phyloP scores from a whole-genome alignment of 176 grass and related monocot genomes.

The Zizania latifolia region DNA sequence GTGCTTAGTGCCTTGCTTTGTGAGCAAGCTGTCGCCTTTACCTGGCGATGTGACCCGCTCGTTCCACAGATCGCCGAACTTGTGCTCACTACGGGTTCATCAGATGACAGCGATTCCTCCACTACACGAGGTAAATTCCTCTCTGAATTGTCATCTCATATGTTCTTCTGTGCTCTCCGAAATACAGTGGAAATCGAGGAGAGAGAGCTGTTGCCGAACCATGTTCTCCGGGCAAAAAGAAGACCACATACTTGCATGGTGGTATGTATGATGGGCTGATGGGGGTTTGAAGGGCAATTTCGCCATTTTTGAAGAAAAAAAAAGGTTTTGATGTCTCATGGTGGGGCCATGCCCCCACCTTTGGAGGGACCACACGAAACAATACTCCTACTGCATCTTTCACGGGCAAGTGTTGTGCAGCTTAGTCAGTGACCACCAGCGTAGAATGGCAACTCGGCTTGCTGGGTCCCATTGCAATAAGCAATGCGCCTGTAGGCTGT shows the following conservation, averaged over 20 bases:
- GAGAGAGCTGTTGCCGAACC: not conserved
- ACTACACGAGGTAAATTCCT: not conserved
- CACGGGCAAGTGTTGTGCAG: not conserved
- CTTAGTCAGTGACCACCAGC: constrained; percentile 32
- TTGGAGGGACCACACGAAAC: constrained; percentile 8
- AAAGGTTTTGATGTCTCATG: not conserved
- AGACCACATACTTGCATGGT: not conserved
- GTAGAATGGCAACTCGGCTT: constrained; percentile 21
- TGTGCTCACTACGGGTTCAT: not conserved
- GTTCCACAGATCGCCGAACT: not conserved
- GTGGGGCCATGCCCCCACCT: constrained; percentile 9
- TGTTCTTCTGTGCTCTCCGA: not conserved
- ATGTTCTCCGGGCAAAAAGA: not conserved
- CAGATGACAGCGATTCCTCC: not conserved
- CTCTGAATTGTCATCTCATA: too few relatives aligned
- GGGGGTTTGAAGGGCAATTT: not conserved
- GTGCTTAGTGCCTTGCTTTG: not conserved
- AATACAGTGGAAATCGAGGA: not conserved
- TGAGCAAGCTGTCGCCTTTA: constrained; percentile 17
- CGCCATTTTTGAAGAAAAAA: not conserved
- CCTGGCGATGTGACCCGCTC: not conserved
- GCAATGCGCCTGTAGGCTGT: constrained; percentile 15
- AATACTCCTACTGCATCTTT: not conserved
- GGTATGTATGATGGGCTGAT: constrained; percentile 9
- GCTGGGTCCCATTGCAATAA: not conserved